Evolutionary conservation across 257 asterid species (phyloP), one percentile per base, ranked within the genome.

Genomic region (Nyctanthes arbortristis): DNA sequence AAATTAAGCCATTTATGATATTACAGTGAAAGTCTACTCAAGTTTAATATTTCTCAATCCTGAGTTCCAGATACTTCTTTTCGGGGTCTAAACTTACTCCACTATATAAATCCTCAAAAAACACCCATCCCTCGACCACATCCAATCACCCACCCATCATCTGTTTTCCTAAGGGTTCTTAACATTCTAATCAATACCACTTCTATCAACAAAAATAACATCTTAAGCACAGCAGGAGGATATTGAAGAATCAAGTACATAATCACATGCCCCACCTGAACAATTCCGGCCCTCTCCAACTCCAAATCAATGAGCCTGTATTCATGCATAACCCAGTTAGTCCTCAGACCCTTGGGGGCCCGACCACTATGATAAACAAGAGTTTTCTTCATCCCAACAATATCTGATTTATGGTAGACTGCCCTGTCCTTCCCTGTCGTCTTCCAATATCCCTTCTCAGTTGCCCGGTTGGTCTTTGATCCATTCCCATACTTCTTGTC

Each of bases 251-350:
- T 65, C 65, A 40, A 61, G 70, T 69, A 68, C 63, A 68, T 27
- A 71, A 73, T 28, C 66, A 69, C 28, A 31, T 58, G 52, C 65
- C 71, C 75, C 72, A 92, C 98, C 97, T 92, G 92, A 74, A 72
- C 39, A 75, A 85, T 79, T 76, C 90, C 93, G 59, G 85, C 77
- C 71, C 72, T 82, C 77, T 74, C 85, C 72, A 82, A 68, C 73
- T 78, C 88, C 73, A 73, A 76, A 69, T 86, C 94, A 67, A 77
- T 56, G 33, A 86, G 89, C 79, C 89, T 93, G 84, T 93, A 93
- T 77, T 93, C 97, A 65, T 93, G 99, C 99, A 93, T 93, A 33
- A 93, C 99, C 97, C 96, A 93, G 75, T 93, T 89, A 78, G 82
- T 85, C 70, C 99, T 85, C 92, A 73, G 80, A 33, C 99, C 97